Evolutionary conservation across 2,329 filamentous ascomycete species (phyloP).

Genomic region (Clarireedia homoeocarpa): DNA sequence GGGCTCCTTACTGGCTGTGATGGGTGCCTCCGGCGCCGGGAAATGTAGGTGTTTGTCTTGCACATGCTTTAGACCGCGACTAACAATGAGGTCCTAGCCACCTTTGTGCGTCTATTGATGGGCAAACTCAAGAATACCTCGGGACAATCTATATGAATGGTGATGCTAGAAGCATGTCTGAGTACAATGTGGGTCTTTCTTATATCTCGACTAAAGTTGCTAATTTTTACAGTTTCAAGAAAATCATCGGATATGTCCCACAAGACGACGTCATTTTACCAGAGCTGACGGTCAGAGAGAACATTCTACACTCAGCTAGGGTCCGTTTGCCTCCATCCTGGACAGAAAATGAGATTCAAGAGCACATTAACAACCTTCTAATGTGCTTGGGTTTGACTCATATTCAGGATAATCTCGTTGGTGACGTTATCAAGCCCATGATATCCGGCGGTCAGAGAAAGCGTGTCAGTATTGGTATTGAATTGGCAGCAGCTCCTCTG

Average conservation of each 20-base stretch:
- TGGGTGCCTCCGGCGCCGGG: slow-evolving; percentile 52
- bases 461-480: slow-evolving; percentile 54
- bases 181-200: slow-evolving; percentile 11
- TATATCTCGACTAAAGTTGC: neutral
- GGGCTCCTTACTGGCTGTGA: slow-evolving; percentile 48
- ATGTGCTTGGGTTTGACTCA: slow-evolving; percentile 38
- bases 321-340: slow-evolving; percentile 45
- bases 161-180: slow-evolving; percentile 24
- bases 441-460: slow-evolving; percentile 56
- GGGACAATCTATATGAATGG: slow-evolving; percentile 45
- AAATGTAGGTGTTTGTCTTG: slow-evolving; percentile 33
- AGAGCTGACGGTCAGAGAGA: slow-evolving; percentile 53
- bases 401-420: slow-evolving; percentile 39
- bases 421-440: slow-evolving; percentile 51
- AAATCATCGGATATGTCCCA: slow-evolving; percentile 53
- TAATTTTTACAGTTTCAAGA: slow-evolving; percentile 39
- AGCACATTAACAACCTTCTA: slow-evolving; percentile 47
- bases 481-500: slow-evolving; percentile 48
- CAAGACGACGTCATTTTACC: slow-evolving; percentile 54
- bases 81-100: slow-evolving; percentile 29
- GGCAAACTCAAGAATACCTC: slow-evolving; percentile 44
- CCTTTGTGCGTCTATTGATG: slow-evolving; percentile 54
- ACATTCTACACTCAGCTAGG: slow-evolving; percentile 51
- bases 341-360: slow-evolving; percentile 40
- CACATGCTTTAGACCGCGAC: neutral